Evolutionary conservation across 345 rosid genomes (phyloP).

Genomic region (Clausena lansium): DNA sequence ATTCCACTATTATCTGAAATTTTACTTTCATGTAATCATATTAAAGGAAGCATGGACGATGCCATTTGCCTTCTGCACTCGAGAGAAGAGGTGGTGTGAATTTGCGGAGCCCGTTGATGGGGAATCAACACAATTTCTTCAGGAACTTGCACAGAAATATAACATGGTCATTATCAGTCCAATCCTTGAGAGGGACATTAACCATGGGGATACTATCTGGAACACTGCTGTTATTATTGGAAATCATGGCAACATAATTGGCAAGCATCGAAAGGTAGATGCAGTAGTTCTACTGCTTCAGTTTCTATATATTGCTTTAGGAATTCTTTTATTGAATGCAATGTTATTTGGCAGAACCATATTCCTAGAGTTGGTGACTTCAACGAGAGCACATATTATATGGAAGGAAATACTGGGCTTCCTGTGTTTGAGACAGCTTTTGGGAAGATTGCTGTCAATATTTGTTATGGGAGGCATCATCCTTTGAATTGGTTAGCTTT

Average conservation of each 20-base stretch:
- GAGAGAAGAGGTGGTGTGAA: conserved; percentile 97
- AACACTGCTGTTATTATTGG: conserved; percentile 89
- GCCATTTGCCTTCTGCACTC: conserved; percentile 96
- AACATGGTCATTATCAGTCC: conserved; percentile 91
- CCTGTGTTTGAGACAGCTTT: conserved; percentile 91
- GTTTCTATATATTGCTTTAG: conserved; percentile 1
- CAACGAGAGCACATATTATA: conserved; percentile 95
- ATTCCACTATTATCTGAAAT: background rate
- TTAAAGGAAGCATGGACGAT: conserved; percentile 92
- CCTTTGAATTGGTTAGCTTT: conserved; percentile 95
- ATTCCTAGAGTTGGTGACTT: conserved; percentile 97
- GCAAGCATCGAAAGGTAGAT: conserved; percentile 89
- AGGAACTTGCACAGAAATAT: conserved; percentile 63
- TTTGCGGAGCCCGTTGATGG: conserved; percentile 91
- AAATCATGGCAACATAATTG: conserved; percentile 82
- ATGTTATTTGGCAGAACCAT: conserved; percentile 68
- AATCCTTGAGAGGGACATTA: conserved; percentile 87
- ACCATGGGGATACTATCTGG: conserved; percentile 92
- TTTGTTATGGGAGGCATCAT: conserved; percentile 97
- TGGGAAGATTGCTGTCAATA: conserved; percentile 85
- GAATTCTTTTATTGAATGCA: conserved; percentile 6
- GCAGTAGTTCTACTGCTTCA: background rate
- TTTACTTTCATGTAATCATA: background rate
- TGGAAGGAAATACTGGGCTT: conserved; percentile 98
- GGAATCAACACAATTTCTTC: conserved; percentile 82